Base-by-base conservation (phyloP, 306 rosid genomes). In the Sophora flavescens region DNA sequence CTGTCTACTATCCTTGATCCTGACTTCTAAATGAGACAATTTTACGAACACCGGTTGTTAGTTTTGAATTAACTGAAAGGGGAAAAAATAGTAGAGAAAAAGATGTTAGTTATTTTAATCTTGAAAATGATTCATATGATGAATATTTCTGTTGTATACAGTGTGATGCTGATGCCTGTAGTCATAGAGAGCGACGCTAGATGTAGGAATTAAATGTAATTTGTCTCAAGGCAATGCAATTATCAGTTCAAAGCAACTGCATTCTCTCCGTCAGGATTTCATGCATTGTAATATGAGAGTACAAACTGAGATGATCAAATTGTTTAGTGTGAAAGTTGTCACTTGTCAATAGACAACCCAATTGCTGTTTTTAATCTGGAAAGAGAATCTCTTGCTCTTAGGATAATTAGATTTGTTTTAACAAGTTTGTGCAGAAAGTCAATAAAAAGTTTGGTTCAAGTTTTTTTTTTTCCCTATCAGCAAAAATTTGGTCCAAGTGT, bases 1-100 rank as follows among this genome's bases (percentile, higher is more conserved):
- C 0, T 85, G 76, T 89, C 93, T 13, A 75, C 86, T 56, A 73
- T 89, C 69, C 63, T 91, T 68, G 91, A 83, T 44, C 64, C 86
- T 48, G 72, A 77, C 72, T 84, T 86, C 80, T 90, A 82, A 84
- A 65, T 42, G 50, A n/a, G 74, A 73, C 64, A 65, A 18, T 28
- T 35, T 28, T 35, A 63, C 11, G 28, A 58, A 58, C 66, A 75
- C 30, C 44, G 65, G 41, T 51, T 15, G 64, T 56, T 68, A 33
- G 63, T 9, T 63, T 80, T 74, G 48, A 79, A 22, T 41, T 8
- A 11, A 58, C 17, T 56, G 6, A 30, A 9, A 38, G 26, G 26
- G 11, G 0, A 6, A 50, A 59, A 56, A 78, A 11, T 2, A 42
- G 22, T 16, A 14, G 45, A 11, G 51, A 35, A 1, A 30, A 6